Conservation (phyloP, 768 basidiomycete species). For the Podaxis sp. region DNA sequence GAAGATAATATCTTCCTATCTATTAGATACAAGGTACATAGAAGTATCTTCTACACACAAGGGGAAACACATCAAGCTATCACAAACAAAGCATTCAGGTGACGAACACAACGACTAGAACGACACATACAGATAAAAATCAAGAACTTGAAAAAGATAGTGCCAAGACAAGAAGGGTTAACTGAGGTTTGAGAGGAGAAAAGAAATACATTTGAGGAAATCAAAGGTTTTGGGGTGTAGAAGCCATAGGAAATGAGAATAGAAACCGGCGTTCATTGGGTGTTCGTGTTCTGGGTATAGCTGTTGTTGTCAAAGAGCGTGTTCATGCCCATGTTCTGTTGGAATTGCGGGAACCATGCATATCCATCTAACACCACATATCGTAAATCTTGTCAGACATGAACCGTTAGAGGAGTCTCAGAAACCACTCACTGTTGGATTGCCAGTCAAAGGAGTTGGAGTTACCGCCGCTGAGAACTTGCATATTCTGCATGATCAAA, state of each 20-base stretch:
- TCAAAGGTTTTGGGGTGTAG: not conserved
- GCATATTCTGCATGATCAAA: constrained; percentile 60
- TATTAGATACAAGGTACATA: constrained; percentile 4
- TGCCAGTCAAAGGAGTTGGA: constrained; percentile 48
- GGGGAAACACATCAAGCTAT: not conserved
- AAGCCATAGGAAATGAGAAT: not conserved
- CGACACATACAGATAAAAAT: not conserved
- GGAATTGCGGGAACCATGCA: constrained; percentile 39
- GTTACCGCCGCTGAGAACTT: constrained; percentile 54
- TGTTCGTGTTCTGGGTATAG: not conserved
- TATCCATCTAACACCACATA: constrained; percentile 25
- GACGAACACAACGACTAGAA: not conserved
- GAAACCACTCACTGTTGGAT: constrained; percentile 3
- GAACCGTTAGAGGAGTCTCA: not conserved
- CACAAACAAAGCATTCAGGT: not conserved
- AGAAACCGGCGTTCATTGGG: not conserved
- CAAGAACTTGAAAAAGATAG: not conserved
- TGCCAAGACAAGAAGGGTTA: not conserved
- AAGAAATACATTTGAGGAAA: not conserved
- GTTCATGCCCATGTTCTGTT: constrained; percentile 37
- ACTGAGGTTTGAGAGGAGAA: not conserved
- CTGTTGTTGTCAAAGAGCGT: not conserved
- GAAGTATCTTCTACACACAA: not conserved
- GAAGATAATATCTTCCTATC: not conserved
- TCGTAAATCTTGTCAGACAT: not conserved